Evolutionary conservation across 225 moss, liverwort and hornwort species (phyloP), one percentile per base, ranked within the genome.

Genomic region (Sphagnum tenellum): DNA sequence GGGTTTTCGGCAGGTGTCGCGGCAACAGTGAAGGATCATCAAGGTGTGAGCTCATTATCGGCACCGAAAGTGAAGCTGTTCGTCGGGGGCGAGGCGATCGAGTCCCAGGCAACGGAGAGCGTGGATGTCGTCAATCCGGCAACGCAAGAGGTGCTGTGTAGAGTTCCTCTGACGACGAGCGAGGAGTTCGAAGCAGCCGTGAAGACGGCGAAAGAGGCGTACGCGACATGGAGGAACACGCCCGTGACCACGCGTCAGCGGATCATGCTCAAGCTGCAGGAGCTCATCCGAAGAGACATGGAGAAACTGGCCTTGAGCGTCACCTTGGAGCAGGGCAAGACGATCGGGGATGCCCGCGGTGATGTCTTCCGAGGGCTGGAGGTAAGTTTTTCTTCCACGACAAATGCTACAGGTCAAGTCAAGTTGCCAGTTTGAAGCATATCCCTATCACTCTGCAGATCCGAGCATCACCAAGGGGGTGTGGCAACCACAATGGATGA

Each of bases 331-430:
- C 95, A 95, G 78, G 95, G 95, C 55, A 95, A 95, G 45, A 95
- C 95, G 5, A 69, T 92, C 50, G 92, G 85, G 3, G 95, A 95
- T 67, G 82, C 95, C 7, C 77, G 86, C 14, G 95, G 91, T 48
- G 95, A 95, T 75, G 88, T 95, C 12, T 95, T 95, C 63, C 88
- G 95, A 44, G 95, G 95, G 45, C 75, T 95, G 45, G 95, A 95
- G 82, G 84, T 81, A 49, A 51, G 12, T 9, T 12, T 11, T 46
- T 67, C 8, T 5, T 64, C 8, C n/a, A 11, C 7, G 58, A 58
- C 10, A 7, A 5, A 4, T 11, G 58, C 14, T 7, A 58, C 7
- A 58, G 58, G 13, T 12, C 12, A 44, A 7, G n/a, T 58, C 14
- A 8, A 58, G 44, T 6, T 56, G 2, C 2, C 10, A 56, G 11